phyloP scores from a whole-genome alignment of 345 rosid genomes.

The Cardamine chenopodiifolia region DNA sequence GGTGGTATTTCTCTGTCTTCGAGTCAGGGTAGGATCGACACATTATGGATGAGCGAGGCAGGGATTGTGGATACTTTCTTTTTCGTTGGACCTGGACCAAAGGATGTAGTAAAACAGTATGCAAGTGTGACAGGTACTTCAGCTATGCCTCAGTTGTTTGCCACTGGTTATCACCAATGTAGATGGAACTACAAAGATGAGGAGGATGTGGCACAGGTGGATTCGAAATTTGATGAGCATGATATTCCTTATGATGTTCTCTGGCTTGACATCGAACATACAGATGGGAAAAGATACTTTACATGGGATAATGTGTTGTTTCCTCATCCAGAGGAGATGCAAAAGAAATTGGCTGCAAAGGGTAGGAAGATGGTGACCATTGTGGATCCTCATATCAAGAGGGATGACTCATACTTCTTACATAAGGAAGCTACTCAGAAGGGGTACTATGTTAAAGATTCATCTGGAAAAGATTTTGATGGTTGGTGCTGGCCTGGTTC shows the following conservation, averaged over 20 bases:
- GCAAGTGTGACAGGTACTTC: constrained; percentile 77
- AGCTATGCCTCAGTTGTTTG: constrained; percentile 88
- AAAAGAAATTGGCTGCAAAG: constrained; percentile 77
- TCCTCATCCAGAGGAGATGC: constrained; percentile 95
- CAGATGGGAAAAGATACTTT: constrained; percentile 90
- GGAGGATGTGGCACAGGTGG: constrained; percentile 96
- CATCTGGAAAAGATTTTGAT: constrained; percentile 80
- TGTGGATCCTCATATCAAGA: constrained; percentile 97
- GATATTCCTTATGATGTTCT: constrained; percentile 97
- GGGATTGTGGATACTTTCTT: constrained; percentile 95
- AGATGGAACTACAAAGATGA: constrained; percentile 99
- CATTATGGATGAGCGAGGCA: constrained; percentile 98
- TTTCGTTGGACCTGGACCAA: constrained; percentile 85
- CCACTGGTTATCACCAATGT: constrained; percentile 93
- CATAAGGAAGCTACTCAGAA: constrained; percentile 84
- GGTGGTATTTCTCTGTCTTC: constrained; percentile 67
- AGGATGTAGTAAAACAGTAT: constrained; percentile 90
- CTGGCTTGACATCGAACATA: constrained; percentile 98
- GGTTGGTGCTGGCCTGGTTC: constrained; percentile 99
- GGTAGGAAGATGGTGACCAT: constrained; percentile 98
- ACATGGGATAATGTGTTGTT: constrained; percentile 86
- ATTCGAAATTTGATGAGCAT: constrained; percentile 89
- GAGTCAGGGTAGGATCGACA: constrained; percentile 64
- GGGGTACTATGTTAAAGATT: constrained; percentile 91
- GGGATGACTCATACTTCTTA: constrained; percentile 75